phyloP scores from a whole-genome alignment of 169 alveolate species.

The Plasmodium cynomolgi region DNA sequence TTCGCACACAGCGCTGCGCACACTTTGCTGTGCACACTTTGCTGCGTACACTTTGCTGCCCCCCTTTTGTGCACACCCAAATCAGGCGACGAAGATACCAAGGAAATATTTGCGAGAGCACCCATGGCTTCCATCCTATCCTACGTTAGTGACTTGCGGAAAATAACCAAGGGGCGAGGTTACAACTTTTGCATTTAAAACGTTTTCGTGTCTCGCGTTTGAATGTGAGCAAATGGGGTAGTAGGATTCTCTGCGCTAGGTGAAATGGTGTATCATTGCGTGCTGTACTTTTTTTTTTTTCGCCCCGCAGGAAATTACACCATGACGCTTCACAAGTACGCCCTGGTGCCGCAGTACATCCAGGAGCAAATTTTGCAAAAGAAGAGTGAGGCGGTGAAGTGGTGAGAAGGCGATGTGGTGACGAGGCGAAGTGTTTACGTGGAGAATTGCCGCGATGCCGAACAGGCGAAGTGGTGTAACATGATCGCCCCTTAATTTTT shows the following conservation, averaged over 20 bases:
- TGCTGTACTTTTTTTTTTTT: slow-evolving; percentile 1
- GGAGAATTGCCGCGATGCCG: too few relatives aligned
- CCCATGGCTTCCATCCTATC: slow-evolving; percentile 75
- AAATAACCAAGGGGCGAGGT: slow-evolving; percentile 76
- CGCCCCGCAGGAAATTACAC: slow-evolving; percentile 58
- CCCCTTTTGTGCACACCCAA: not conserved
- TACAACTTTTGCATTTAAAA: slow-evolving; percentile 13
- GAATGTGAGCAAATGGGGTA: not conserved
- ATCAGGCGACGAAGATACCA: slow-evolving; percentile 67
- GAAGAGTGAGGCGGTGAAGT: slow-evolving; percentile 5
- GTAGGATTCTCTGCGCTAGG: not conserved
- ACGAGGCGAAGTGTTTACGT: not conserved
- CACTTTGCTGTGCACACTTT: not conserved
- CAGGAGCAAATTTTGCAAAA: slow-evolving; percentile 73
- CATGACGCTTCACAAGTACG: slow-evolving; percentile 69
- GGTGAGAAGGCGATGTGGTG: not conserved
- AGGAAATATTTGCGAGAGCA: slow-evolving; percentile 64
- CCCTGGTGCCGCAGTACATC: slow-evolving; percentile 68
- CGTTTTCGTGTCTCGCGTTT: not conserved
- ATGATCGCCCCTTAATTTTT: not conserved
- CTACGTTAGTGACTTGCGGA: slow-evolving; percentile 71
- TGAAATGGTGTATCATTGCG: not conserved
- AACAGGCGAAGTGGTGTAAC: not conserved
- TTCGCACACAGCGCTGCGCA: not conserved
- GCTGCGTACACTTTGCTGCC: not conserved